Conservation (phyloP, 2,329 filamentous ascomycete genomes). For the Fusarium sp. region DNA sequence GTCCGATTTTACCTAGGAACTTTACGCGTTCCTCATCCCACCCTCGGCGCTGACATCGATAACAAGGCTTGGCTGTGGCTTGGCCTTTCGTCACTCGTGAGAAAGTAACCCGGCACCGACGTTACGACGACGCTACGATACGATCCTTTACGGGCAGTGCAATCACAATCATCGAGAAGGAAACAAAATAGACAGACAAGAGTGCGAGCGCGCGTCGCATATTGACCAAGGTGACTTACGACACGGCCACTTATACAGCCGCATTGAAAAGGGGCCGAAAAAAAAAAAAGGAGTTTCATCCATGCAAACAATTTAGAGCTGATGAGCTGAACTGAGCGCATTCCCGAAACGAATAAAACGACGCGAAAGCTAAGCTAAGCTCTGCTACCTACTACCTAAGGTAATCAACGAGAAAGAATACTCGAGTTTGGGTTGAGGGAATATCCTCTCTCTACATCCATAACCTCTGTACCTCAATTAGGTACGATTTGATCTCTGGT, state of each 20-base stretch:
- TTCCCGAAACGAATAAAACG: conserved; percentile 10
- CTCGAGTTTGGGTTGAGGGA: background rate
- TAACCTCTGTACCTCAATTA: background rate
- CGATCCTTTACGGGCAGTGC: background rate
- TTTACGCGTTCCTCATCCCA: conserved; percentile 27
- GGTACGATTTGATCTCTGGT: background rate
- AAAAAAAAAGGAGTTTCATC: conserved; percentile 22
- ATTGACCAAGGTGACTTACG: conserved; percentile 7
- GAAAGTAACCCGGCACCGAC: background rate
- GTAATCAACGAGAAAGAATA: background rate
- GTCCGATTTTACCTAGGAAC: conserved; percentile 17
- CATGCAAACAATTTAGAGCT: conserved; percentile 19
- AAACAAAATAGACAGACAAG: background rate
- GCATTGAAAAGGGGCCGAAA: conserved; percentile 3
- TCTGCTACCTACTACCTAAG: no score
- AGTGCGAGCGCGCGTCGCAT: background rate
- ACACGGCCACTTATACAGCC: conserved; percentile 12
- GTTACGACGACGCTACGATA: background rate
- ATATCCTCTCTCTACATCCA: background rate
- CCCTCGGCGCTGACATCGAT: conserved; percentile 34
- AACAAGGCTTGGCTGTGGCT: conserved; percentile 41
- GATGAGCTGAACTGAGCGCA: conserved; percentile 7
- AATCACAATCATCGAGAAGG: background rate
- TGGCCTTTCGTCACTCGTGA: conserved; percentile 19
- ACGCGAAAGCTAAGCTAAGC: conserved; percentile 1